Conservation (phyloP, 2,329 filamentous ascomycete species). For the Cryphonectria parasitica region DNA sequence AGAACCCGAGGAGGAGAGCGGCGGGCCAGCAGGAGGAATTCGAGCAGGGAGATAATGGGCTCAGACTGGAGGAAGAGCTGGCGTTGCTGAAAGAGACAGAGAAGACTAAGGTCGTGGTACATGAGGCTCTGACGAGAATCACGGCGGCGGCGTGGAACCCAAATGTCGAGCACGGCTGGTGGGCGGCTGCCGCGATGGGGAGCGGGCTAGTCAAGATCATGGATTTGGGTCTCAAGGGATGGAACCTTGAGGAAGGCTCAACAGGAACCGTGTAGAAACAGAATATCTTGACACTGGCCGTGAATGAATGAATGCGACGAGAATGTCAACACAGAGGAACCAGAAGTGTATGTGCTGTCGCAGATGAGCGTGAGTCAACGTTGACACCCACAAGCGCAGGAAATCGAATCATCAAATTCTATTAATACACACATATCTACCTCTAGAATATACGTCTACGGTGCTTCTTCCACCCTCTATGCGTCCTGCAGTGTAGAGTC, state of each 20-base stretch:
- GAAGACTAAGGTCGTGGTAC: conserved; percentile 48
- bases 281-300: neutral
- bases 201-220: conserved; percentile 69
- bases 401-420: neutral
- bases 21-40: conserved; percentile 31
- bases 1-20: conserved; percentile 42
- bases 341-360: neutral
- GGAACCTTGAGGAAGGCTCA: conserved; percentile 5
- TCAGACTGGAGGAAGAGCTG: conserved; percentile 31
- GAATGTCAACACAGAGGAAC: neutral
- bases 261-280: neutral
- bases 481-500: neutral
- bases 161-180: conserved; percentile 66
- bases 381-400: conserved; percentile 13
- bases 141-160: conserved; percentile 70
- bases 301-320: neutral
- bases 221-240: conserved; percentile 61
- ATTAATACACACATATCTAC: neutral
- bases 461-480: conserved; percentile 1
- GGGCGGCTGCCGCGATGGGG: conserved; percentile 68
- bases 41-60: conserved; percentile 33
- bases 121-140: conserved; percentile 66
- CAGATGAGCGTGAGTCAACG: neutral
- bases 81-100: conserved; percentile 29
- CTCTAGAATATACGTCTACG: neutral